These are phyloP conservation scores for Anethum foeniculum DNA, from an alignment of 140 eudicot genomes.

Conservation along the genomic window DNA sequence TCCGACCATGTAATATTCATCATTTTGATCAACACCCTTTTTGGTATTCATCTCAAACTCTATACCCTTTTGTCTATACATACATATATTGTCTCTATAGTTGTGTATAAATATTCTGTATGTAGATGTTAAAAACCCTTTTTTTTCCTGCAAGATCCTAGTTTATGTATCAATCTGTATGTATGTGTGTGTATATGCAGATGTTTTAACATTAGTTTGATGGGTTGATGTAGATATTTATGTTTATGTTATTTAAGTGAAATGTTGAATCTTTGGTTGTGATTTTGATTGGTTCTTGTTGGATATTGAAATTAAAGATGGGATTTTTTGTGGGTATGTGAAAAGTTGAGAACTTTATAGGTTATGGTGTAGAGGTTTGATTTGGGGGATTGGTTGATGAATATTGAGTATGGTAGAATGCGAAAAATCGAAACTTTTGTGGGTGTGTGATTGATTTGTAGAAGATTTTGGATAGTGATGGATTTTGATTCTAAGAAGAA, in stretches of 20 bases:
- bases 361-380: constrained; percentile 9
- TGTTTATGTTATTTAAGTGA: neutral
- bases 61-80: neutral
- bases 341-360: neutral
- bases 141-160: neutral
- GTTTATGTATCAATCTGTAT: neutral
- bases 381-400: constrained; percentile 21
- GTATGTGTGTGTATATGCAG: neutral
- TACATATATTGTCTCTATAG: neutral
- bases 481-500: constrained; percentile 20
- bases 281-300: neutral
- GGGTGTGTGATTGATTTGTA: constrained; percentile 9
- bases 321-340: neutral
- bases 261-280: constrained; percentile 1
- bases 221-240: neutral
- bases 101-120: neutral
- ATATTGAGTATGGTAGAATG: constrained; percentile 12
- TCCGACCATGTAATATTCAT: neutral
- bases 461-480: constrained; percentile 8
- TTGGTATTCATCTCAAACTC: constrained; percentile 16
- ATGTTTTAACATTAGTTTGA: neutral
- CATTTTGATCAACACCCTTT: neutral
- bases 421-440: constrained; percentile 24
- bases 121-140: neutral
- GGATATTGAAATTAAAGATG: neutral